Base-by-base conservation (phyloP, 371 early-diverging fungal genomes). In the Synchytrium microbalum region DNA sequence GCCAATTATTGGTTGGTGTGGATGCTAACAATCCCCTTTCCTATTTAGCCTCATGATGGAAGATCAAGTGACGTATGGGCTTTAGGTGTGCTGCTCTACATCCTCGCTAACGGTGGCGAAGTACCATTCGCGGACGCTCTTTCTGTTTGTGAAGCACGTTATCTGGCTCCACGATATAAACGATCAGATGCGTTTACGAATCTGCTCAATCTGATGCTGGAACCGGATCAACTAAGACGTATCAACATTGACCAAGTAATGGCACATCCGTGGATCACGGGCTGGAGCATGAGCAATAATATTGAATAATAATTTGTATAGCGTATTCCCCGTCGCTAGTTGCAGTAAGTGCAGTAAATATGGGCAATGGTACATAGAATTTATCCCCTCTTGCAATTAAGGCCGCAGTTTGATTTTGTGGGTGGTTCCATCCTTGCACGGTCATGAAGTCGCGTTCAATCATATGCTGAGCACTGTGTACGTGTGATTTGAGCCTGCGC, bases 41-140 rank as follows among this genome's bases (percentile, higher is more conserved):
- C 8, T 13, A 56, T 19, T 10, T 38, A 38, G 46, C 46, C 46
- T 10, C 46, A 38, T 19, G 46, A 38, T 38, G 46, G 46, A 10
- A 5, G 46, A 38, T 38, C 46, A 5, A 10, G 10, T 19, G 46
- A 38, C 19, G 46, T 38, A 10, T 38, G 56, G 56, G 29, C 56
- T 5, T 56, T 56, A 24, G 56, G 56, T 24, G 29, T 56, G 13
- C 56, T 56, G 5, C 24, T 56, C 5, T 56, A 56, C 56, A 56
- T 29, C 13, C 24, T 56, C 8, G 29, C 29, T 8, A 13, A 13
- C 24, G 56, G 46, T 38, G 19, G 26, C 13, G 13, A 56, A 56
- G 29, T 26, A 5, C 56, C 56, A 5, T 56, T 56, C 56, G 29
- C 24, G 24, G 56, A 56, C 24, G 46, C 56, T 8, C 24, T 13